Conservation (phyloP, 768 basidiomycete species). For the Pleurotus cornucopiae region DNA sequence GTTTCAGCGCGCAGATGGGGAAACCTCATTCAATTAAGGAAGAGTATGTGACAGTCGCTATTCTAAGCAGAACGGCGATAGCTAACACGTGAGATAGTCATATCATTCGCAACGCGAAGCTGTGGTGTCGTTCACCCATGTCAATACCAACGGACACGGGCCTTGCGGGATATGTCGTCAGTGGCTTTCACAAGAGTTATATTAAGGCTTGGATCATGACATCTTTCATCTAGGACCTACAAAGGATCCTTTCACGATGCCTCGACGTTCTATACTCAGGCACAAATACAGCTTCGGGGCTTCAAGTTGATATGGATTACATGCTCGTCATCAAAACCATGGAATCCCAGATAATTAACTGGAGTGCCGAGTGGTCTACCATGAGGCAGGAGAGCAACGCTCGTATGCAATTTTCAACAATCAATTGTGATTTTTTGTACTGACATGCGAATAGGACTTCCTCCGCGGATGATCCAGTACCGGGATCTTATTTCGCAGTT, state of each 20-base stretch:
- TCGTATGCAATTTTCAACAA: too few relatives aligned
- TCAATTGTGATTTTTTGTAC: not conserved
- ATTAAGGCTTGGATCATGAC: too few relatives aligned
- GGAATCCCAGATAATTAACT: conserved; percentile 67
- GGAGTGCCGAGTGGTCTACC: conserved; percentile 54
- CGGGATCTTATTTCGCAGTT: conserved; percentile 56
- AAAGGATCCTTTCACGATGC: conserved; percentile 84
- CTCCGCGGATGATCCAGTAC: conserved; percentile 31
- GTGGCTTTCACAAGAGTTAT: conserved; percentile 19
- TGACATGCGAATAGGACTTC: conserved; percentile 19
- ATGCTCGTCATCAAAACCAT: conserved; percentile 79
- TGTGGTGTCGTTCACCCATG: conserved; percentile 70
- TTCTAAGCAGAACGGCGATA: conserved; percentile 5
- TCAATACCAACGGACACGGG: conserved; percentile 62
- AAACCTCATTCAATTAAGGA: conserved; percentile 92
- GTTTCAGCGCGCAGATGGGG: conserved; percentile 93
- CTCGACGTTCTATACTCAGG: conserved; percentile 89
- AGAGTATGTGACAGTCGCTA: conserved; percentile 57
- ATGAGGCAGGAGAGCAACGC: conserved; percentile 11
- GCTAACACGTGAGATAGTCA: conserved; percentile 43
- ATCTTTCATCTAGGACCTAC: conserved; percentile 55
- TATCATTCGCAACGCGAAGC: conserved; percentile 78
- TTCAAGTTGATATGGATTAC: conserved; percentile 84
- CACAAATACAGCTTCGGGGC: conserved; percentile 72
- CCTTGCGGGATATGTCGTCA: conserved; percentile 73